Evolutionary conservation across 805 yeast genomes (phyloP), one percentile per base, ranked within the genome.

Genomic region (Wickerhamiella hasegawae): DNA sequence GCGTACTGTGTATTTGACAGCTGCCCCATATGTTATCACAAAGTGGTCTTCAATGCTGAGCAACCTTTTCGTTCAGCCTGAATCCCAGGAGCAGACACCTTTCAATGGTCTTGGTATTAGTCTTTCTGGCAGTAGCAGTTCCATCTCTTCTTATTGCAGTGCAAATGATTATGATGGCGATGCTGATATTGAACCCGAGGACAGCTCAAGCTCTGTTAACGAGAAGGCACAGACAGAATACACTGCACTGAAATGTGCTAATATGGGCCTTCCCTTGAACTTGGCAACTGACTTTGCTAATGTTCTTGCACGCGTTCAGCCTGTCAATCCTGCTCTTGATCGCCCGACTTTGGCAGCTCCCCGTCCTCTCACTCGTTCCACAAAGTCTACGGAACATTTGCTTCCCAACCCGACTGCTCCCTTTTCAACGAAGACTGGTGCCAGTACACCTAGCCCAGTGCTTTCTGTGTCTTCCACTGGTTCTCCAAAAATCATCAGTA

Each of bases 231-330:
- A 15, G 18, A 6, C 5, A n/a, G 8, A 6, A 6, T 28, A 6
- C 16, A 19, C 28, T 14, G 34, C 31, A 4, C 36, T 33, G 19
- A 37, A 37, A 22, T 29, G 40, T 5, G 34, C 33, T 14, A 20
- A 28, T 6, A 28, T 37, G 3, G 40, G 40, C 12, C 34, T 32
- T 32, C 40, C 34, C 2, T 21, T 37, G 18, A 35, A 37, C 18
- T 33, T 37, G n/a, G 22, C 32, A 19, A 4, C n/a, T 9, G 16
- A 12, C 19, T 16, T 16, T 16, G 31, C 5, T 19, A 19, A 28
- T 16, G 9, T 28, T n/a, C 6, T 28, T 9, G 19, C 31, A 5
- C 18, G 19, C 5, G 19, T 28, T 16, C 12, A 5, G 18, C 31
- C 31, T 16, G 31, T 17, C 19, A 14, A 6, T n/a, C 28, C 28